Conservation (phyloP, 2,329 filamentous ascomycete species). For the Trichophyton mentagrophytes region DNA sequence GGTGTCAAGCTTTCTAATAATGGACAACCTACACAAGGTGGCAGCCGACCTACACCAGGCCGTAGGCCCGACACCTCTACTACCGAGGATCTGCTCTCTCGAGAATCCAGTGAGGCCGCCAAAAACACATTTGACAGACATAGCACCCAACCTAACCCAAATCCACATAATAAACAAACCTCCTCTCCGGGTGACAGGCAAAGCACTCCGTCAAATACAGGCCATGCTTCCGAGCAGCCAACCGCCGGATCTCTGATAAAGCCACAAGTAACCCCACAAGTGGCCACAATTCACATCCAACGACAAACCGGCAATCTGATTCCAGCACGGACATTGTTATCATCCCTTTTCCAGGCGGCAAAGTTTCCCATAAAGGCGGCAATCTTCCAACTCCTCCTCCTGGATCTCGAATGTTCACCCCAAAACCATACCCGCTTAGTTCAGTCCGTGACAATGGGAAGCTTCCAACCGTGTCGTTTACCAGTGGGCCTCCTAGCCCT, state of each 20-base stretch:
- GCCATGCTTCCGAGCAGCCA: neutral
- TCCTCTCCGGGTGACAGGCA: neutral
- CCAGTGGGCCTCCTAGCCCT: constrained; percentile 3
- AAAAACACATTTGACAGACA: neutral
- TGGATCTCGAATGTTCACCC: constrained; percentile 6
- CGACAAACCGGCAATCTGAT: neutral
- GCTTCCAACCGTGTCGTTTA: constrained; percentile 2
- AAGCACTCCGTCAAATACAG: neutral
- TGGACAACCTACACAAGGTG: neutral
- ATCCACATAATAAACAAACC: neutral
- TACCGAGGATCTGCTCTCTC: neutral
- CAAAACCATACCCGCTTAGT: neutral
- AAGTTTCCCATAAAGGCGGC: neutral
- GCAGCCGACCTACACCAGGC: neutral
- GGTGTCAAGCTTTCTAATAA: neutral
- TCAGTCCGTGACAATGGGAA: neutral
- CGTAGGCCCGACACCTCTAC: neutral
- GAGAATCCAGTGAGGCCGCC: neutral
- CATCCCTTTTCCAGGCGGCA: neutral
- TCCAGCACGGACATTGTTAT: neutral
- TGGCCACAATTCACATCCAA: neutral
- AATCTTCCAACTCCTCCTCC: neutral
- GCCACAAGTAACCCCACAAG: neutral
- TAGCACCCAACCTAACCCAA: neutral
- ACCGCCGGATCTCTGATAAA: neutral